Evolutionary conservation across 2,329 filamentous ascomycete species (phyloP), one percentile per base, ranked within the genome.

Genomic region (Penicillium psychrosexuale): DNA sequence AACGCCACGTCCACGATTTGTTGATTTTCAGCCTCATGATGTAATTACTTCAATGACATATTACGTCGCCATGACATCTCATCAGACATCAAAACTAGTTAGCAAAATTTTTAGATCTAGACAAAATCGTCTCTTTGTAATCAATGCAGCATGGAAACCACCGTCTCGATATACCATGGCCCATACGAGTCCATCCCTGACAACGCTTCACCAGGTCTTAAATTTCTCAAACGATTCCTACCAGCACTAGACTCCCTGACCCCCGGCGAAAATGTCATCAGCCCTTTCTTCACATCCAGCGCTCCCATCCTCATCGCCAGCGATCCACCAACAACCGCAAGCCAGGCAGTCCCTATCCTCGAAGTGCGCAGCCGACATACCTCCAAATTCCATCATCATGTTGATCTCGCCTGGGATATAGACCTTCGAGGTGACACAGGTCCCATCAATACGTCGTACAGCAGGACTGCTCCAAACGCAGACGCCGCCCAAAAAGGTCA

Each of bases 341-440:
- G 33, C 9, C 40, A 57, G 4, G 51, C 57, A 4, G 24, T 59
- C 11, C 55, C 60, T 8, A 43, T 62, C 13, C 56, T 62, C 17
- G 55, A 63, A 55, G 46, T 63, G 9, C 53, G 62, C n/a, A 51
- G 53, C 33, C 56, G 43, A 27, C 58, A 65, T 28, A 33, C 64
- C 9, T 34, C 50, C 5, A 19, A 51, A 9, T 61, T 64, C 30
- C 56, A 54, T 19, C 62, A 63, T 11, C 24, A 63, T 4, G 15
- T 64, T 3, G 50, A 66, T 42, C 39, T 60, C 13, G 57, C 59
- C 15, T 66, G 62, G 64, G 63, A 65, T 46, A 61, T 66, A 11
- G 55, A 62, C 9, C 47, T 60, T 1, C 40, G n/a, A 8, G 17
- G 27, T 1, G 50, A 48, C 27, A 44, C 13, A 8, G 31, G 36